phyloP scores from a whole-genome alignment of 1,284 basidiomycete genomes.

The Pulchroboletus neoregius region DNA sequence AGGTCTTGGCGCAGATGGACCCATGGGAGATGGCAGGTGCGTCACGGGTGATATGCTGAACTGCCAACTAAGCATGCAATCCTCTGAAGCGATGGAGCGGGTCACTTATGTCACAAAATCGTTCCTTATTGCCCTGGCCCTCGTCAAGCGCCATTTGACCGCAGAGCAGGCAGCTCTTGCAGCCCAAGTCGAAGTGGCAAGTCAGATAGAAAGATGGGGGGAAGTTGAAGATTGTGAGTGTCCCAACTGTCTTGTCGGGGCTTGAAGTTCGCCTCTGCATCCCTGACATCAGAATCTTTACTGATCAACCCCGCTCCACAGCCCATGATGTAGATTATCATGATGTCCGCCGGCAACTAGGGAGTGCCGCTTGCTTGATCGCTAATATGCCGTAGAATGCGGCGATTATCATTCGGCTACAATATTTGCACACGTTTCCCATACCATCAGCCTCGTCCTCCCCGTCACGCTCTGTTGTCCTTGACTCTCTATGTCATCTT shows the following conservation, averaged over 20 bases:
- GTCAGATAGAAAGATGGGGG: slow-evolving; percentile 96
- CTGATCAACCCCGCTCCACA: slow-evolving; percentile 33
- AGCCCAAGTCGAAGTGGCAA: slow-evolving; percentile 89
- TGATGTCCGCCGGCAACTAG: slow-evolving; percentile 85
- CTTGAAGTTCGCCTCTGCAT: not conserved
- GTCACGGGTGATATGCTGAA: slow-evolving; percentile 26
- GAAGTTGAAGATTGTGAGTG: slow-evolving; percentile 95
- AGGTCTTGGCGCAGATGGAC: slow-evolving; percentile 62
- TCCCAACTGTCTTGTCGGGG: slow-evolving; percentile 18
- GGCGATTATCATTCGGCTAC: slow-evolving; percentile 4
- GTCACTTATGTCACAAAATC: slow-evolving; percentile 90
- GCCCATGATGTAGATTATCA: slow-evolving; percentile 97
- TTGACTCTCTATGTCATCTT: slow-evolving; percentile 14
- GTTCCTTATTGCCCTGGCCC: slow-evolving; percentile 83
- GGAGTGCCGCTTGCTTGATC: slow-evolving; percentile 66
- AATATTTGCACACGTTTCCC: slow-evolving; percentile 10
- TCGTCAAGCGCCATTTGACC: slow-evolving; percentile 72
- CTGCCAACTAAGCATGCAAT: not conserved
- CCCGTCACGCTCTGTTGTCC: not conserved
- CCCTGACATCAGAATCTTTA: slow-evolving; percentile 8
- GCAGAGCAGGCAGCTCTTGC: slow-evolving; percentile 85
- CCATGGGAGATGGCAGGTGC: slow-evolving; percentile 85
- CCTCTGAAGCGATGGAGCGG: slow-evolving; percentile 78
- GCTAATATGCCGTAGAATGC: slow-evolving; percentile 31
- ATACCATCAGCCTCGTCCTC: slow-evolving; percentile 3